A percentile compares a stretch with the other conserved stretches of the same genome.
These are phyloP conservation scores for Sporothrix euskadiensis DNA, from an alignment of 2,329 filamentous ascomycete genomes.

Conservation along the genomic window DNA sequence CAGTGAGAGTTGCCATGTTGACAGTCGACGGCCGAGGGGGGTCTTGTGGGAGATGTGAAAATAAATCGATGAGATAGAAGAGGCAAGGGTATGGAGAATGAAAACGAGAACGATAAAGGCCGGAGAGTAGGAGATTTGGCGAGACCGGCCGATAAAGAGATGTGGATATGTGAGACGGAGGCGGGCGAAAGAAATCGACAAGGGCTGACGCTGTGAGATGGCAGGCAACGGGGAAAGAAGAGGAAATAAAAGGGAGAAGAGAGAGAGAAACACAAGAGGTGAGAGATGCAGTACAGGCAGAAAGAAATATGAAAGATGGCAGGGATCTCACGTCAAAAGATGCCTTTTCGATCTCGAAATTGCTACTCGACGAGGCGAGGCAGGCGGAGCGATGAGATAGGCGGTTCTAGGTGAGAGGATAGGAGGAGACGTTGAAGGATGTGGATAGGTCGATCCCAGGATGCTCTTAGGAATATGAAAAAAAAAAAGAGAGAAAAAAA, in stretches of 20 bases:
- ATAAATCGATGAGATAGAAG: background rate
- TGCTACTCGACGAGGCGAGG: background rate
- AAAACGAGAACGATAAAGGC: background rate
- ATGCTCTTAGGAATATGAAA: background rate
- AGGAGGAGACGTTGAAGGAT: background rate
- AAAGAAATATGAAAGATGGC: background rate
- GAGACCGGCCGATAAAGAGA: background rate
- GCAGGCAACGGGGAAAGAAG: background rate
- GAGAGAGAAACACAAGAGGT: background rate
- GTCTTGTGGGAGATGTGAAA: background rate
- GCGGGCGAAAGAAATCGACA: background rate
- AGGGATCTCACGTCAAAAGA: background rate
- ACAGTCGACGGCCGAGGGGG: too few relatives aligned
- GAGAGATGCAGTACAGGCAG: background rate
- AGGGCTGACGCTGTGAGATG: slow-evolving; percentile 13
- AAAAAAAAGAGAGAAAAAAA: too few relatives aligned
- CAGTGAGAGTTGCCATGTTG: slow-evolving; percentile 27
- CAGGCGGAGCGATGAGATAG: background rate
- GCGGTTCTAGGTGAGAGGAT: background rate
- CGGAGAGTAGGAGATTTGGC: background rate
- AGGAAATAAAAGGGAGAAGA: background rate
- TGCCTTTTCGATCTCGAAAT: background rate
- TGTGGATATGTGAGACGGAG: background rate
- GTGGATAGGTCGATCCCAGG: background rate
- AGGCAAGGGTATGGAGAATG: background rate